Evolutionary conservation across 164 flowering plant species (phyloP), one percentile per base, ranked within the genome.

Genomic region (Pachysandra terminalis): DNA sequence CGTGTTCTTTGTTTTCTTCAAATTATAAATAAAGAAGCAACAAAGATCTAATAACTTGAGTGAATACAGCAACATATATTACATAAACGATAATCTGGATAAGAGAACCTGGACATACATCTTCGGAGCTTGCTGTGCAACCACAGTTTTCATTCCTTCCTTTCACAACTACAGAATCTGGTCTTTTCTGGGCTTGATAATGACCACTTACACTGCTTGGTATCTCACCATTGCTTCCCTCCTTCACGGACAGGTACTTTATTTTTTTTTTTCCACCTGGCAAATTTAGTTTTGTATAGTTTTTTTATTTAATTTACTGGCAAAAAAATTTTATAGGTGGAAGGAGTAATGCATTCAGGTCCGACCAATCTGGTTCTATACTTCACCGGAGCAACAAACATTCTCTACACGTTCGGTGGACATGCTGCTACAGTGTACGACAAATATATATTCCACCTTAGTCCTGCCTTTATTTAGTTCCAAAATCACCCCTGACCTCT

Each of bases 351-450:
- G 79, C 99, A 93, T 70, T 85, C 96, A 19, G 99, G 98, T 25
- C 99, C 99, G 28, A 75, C 89, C 65, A 91, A 85, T 72, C 6
- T 93, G 84, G 99, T 96, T 54, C 80, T 96, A 45, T 96, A 96
- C 74, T 96, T 96, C 86, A 96, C 99, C 0, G 99, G 99, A 63
- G 98, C 99, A 67, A 96, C 99, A 77, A 96, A 96, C 88, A 89
- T 96, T 83, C 99, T 96, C 81, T 96, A 96, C 82, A 96, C 99
- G 65, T 96, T 96, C 49, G 99, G 99, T 66, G 99, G 99, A 69
- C 99, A 96, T 84, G 99, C 99, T 22, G 99, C 93, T 55, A 96
- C 99, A 74, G 99, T 96, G 99, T 96, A 93, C 85, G 98, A 81
- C 87, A 81, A 70, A 32, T 56, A 59, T 22, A 2, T 71, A 58